Evolutionary conservation across 2,329 filamentous ascomycete species (phyloP).

Genomic region (Geosmithia putterillii): DNA sequence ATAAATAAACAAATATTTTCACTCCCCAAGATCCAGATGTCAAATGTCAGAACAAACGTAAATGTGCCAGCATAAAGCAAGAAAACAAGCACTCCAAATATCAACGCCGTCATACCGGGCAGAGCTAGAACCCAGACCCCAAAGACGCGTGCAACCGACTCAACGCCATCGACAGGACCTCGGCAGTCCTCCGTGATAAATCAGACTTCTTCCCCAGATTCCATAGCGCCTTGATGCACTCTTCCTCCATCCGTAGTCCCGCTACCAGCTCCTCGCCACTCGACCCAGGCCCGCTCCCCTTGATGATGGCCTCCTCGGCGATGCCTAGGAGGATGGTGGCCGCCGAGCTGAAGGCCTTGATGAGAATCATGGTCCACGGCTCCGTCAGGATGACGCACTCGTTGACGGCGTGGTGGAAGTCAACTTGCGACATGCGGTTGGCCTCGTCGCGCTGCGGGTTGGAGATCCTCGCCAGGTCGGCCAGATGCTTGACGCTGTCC

Average conservation of each 20-base stretch:
- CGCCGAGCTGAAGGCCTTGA: conserved; percentile 38
- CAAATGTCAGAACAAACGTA: background rate
- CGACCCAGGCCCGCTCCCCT: conserved; percentile 7
- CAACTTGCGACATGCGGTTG: conserved; percentile 12
- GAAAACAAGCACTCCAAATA: too few relatives aligned
- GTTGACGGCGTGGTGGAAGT: conserved; percentile 39
- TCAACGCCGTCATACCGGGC: background rate
- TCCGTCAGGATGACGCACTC: conserved; percentile 43
- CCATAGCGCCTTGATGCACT: conserved; percentile 39
- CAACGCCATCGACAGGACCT: conserved; percentile 5
- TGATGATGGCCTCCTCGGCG: conserved; percentile 10
- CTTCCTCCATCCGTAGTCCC: conserved; percentile 24
- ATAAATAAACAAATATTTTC: background rate
- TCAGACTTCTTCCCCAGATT: conserved; percentile 43
- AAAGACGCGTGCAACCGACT: background rate
- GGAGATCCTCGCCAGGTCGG: conserved; percentile 33
- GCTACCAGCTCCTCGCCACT: conserved; percentile 11
- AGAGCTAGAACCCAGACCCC: background rate
- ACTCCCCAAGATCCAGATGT: background rate
- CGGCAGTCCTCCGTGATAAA: conserved; percentile 17
- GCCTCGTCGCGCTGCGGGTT: conserved; percentile 16
- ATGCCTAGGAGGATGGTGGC: conserved; percentile 22
- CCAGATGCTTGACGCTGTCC: conserved; percentile 29
- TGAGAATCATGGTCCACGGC: conserved; percentile 45
- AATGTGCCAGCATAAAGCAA: background rate